Evolutionary conservation across 306 rosid species (phyloP), one percentile per base, ranked within the genome.

Genomic region (Dalbergia cochinchinensis): DNA sequence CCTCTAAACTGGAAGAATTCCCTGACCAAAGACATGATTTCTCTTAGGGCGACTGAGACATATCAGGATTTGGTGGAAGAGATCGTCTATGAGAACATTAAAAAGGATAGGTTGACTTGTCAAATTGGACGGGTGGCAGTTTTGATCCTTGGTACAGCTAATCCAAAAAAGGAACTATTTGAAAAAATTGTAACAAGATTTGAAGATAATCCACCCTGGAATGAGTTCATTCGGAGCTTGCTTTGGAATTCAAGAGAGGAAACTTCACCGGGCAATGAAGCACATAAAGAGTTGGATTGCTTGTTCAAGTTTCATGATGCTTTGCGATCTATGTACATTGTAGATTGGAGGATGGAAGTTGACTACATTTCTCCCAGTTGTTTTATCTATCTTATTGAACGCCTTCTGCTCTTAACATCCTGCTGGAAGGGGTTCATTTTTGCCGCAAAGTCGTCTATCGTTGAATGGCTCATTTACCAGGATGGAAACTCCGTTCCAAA

Each of bases 331-430:
- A 85, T 86, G 19, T 91, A 84, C 51, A 33, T 1, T 4, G 88
- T 62, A 8, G 74, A 91, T 20, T 85, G 89, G 92, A 57, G 0
- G 33, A 6, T 0, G 14, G 83, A 44, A 19, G 0, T 6, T 3
- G 94, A 91, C 69, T 88, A 86, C 66, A 82, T 94, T 12, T 73
- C 93, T 54, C 97, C 98, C 1, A 70, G 66, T 63, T 90, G 90
- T 85, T 91, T 91, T 73, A 64, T 94, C 67, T 89, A 91, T 78
- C 95, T 91, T 26, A 70, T 90, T 14, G 98, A 94, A 73, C 94
- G 88, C 66, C 85, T 94, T 68, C 53, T 94, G 66, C 71, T 88
- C 6, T 75, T 73, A 59, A 80, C 85, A 51, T 82, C 83, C 11
- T 60, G 66, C 65, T 14, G 50, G 48, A 76, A 31, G 3, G 90